Evolutionary conservation across 306 rosid species (phyloP).

Genomic region (Vigna unguiculata): DNA sequence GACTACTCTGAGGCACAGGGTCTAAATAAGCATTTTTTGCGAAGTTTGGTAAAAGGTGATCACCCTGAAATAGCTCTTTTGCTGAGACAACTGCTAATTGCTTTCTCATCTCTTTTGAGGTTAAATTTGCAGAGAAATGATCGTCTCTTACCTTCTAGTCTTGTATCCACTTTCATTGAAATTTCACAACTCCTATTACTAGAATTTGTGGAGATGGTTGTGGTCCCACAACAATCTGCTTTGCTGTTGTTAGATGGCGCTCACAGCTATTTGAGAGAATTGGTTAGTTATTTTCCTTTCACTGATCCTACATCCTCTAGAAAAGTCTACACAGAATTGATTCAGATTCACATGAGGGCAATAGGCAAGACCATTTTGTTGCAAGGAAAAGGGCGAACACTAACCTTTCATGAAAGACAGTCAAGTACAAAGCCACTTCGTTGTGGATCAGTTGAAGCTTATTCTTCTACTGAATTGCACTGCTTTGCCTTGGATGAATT

Average conservation of each 20-base stretch:
- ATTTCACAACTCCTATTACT: constrained; percentile 66
- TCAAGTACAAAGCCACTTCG: constrained; percentile 61
- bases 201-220: constrained; percentile 65
- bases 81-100: constrained; percentile 76
- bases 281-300: constrained; percentile 69
- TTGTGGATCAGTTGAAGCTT: constrained; percentile 55
- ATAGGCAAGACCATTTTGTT: constrained; percentile 78
- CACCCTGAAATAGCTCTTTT: constrained; percentile 65
- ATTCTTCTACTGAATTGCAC: constrained; percentile 53
- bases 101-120: constrained; percentile 73
- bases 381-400: constrained; percentile 82
- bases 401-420: constrained; percentile 70
- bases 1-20: constrained; percentile 57
- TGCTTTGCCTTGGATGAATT: constrained; percentile 66
- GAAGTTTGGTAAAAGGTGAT: constrained; percentile 70
- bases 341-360: constrained; percentile 72
- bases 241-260: constrained; percentile 75
- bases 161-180: constrained; percentile 58
- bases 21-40: constrained; percentile 65
- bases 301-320: constrained; percentile 64
- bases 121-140: constrained; percentile 61
- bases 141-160: constrained; percentile 54
- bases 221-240: constrained; percentile 65
- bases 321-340: constrained; percentile 59
- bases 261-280: constrained; percentile 69